A percentile compares a stretch with the other conserved stretches of the same genome.
phyloP scores from a whole-genome alignment of 176 grass and related monocot genomes.

The Triticum monococcum region DNA sequence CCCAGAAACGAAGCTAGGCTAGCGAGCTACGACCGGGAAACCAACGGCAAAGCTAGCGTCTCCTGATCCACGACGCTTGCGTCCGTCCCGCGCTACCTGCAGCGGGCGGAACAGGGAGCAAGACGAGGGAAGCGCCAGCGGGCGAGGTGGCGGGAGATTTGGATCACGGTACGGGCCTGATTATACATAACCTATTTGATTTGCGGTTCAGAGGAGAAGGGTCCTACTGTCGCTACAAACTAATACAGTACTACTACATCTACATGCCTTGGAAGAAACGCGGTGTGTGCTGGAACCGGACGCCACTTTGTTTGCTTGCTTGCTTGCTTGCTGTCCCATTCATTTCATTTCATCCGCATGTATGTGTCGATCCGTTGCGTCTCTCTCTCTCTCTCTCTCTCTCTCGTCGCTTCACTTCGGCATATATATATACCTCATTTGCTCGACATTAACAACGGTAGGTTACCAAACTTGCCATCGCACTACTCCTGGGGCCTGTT shows the following conservation, averaged over 20 bases:
- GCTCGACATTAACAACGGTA: neutral
- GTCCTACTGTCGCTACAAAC: neutral
- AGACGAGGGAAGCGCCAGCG: neutral
- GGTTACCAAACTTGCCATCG: constrained; percentile 19
- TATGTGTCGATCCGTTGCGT: neutral
- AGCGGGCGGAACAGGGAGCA: neutral
- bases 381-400: too few relatives aligned
- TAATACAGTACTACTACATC: neutral
- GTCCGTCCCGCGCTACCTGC: neutral
- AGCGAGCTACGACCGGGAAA: neutral
- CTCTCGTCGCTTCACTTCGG: neutral
- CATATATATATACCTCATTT: neutral
- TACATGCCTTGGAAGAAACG: constrained; percentile 40
- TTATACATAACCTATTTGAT: neutral
- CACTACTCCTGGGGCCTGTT: constrained; percentile 9
- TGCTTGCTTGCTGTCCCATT: neutral
- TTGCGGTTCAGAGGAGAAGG: neutral
- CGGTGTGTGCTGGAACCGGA: neutral
- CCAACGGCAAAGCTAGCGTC: neutral
- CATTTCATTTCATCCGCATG: neutral
- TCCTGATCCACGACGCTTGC: too few relatives aligned
- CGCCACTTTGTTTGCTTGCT: neutral
- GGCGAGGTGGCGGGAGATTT: constrained; percentile 20
- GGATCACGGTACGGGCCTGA: constrained; percentile 2
- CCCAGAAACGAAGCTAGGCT: neutral